These are phyloP conservation scores for Earliella scabrosa DNA, from an alignment of 1,284 basidiomycete genomes.

Conservation along the genomic window DNA sequence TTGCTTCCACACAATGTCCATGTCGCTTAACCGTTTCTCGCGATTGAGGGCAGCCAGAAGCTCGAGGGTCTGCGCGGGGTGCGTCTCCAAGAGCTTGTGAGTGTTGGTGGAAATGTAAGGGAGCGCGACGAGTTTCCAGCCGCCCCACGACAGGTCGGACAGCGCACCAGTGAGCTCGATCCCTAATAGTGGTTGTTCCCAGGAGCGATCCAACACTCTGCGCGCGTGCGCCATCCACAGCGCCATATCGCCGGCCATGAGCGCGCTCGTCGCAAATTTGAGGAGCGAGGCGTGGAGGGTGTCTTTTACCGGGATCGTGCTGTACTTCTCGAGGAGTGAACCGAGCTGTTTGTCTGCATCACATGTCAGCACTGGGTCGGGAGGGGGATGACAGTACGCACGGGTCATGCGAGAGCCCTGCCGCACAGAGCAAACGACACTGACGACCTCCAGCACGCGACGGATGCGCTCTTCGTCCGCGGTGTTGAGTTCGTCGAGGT, in stretches of 20 bases:
- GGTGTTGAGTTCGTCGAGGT: slow-evolving; percentile 26
- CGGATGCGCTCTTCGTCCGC: slow-evolving; percentile 36
- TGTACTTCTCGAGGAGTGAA: slow-evolving; percentile 47
- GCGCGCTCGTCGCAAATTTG: slow-evolving; percentile 51
- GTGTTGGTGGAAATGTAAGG: slow-evolving; percentile 59
- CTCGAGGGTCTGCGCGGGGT: slow-evolving; percentile 46
- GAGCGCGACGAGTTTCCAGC: slow-evolving; percentile 70
- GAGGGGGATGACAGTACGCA: slow-evolving; percentile 36
- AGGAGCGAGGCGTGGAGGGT: slow-evolving; percentile 49
- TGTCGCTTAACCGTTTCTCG: slow-evolving; percentile 52
- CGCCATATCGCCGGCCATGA: slow-evolving; percentile 65
- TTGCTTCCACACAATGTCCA: slow-evolving; percentile 61
- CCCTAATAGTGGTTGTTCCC: slow-evolving; percentile 48
- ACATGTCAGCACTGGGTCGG: not conserved
- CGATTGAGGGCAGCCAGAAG: slow-evolving; percentile 55
- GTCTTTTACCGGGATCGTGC: slow-evolving; percentile 41
- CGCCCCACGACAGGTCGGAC: slow-evolving; percentile 69
- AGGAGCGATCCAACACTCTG: slow-evolving; percentile 56
- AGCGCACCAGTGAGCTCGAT: slow-evolving; percentile 60
- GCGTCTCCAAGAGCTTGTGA: slow-evolving; percentile 45
- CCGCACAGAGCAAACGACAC: slow-evolving; percentile 59
- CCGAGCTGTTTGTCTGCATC: slow-evolving; percentile 53
- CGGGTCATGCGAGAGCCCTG: slow-evolving; percentile 66
- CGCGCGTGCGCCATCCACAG: slow-evolving; percentile 67
- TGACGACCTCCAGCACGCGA: slow-evolving; percentile 51